Conservation (phyloP, 768 basidiomycete species). For the Hericium rajendrae region DNA sequence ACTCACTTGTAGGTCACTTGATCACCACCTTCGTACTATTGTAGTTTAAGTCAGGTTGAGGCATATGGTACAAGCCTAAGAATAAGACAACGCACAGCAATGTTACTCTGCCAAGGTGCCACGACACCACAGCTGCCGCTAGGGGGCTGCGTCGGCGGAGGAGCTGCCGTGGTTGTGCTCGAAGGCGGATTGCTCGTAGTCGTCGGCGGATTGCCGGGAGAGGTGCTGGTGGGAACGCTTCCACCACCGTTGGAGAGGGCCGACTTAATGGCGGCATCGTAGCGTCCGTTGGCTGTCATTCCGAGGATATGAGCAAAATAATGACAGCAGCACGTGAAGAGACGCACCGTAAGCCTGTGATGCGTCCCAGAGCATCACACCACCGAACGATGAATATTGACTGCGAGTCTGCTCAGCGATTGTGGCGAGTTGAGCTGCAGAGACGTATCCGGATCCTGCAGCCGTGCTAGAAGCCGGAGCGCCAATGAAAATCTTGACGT, state of each 20-base stretch:
- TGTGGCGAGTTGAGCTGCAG: conserved; percentile 32
- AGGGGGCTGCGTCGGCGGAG: conserved; percentile 17
- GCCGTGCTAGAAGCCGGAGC: conserved; percentile 50
- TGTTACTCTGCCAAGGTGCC: conserved; percentile 28
- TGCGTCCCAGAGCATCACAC: conserved; percentile 38
- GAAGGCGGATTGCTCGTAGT: conserved; percentile 13
- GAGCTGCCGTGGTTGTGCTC: conserved; percentile 17
- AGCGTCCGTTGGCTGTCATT: conserved; percentile 32
- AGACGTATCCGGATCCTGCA: conserved; percentile 53
- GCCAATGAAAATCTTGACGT: conserved; percentile 58
- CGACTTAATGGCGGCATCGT: conserved; percentile 32
- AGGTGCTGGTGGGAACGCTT: conserved; percentile 4
- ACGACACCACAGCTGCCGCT: conserved; percentile 32
- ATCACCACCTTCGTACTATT: conserved; percentile 34
- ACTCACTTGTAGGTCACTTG: conserved; percentile 32
- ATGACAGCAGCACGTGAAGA: not conserved
- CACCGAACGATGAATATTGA: conserved; percentile 58
- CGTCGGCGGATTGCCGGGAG: conserved; percentile 13
- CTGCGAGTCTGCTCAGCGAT: conserved; percentile 42
- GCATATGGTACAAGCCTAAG: no score
- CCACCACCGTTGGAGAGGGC: conserved; percentile 22
- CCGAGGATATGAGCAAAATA: not conserved
- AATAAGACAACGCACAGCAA: conserved; percentile 33
- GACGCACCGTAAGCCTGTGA: conserved; percentile 19
- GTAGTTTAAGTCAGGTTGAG: not conserved